Percentiles rank a stretch among this genome's conserved stretches.
These are phyloP conservation scores for Przewalskia tangutica DNA, from an alignment of 257 asterid species.

Conservation along the genomic window DNA sequence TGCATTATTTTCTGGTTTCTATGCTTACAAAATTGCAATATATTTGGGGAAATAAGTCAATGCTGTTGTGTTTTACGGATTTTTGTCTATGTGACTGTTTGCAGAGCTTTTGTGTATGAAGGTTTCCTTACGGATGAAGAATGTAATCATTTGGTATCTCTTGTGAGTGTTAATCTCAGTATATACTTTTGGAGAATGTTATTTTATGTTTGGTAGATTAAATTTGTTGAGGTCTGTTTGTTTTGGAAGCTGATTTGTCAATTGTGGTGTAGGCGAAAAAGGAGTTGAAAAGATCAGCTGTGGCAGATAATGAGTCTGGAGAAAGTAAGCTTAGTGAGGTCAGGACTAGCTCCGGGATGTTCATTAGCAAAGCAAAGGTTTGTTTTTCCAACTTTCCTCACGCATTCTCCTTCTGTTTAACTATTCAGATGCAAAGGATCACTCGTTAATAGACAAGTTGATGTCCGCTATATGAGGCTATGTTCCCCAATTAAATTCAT, in stretches of 20 bases:
- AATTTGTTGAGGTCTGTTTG: not conserved
- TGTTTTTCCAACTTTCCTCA: slow-evolving; percentile 5
- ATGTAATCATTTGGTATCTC: slow-evolving; percentile 77
- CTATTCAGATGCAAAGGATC: not conserved
- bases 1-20: not conserved
- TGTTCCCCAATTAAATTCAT: not conserved
- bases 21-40: not conserved
- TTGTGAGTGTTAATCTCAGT: slow-evolving; percentile 38
- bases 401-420: not conserved
- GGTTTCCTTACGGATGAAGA: slow-evolving; percentile 86
- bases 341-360: slow-evolving; percentile 97
- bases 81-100: not conserved
- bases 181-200: not conserved
- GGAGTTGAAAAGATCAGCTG: slow-evolving; percentile 85
- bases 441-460: not conserved
- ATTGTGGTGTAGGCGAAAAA: slow-evolving; percentile 53
- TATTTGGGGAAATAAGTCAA: not conserved
- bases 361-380: slow-evolving; percentile 75
- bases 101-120: slow-evolving; percentile 85
- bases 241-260: slow-evolving; percentile 1
- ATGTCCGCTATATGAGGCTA: not conserved
- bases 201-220: not conserved
- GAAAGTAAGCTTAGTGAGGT: slow-evolving; percentile 65
- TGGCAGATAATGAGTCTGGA: slow-evolving; percentile 81
- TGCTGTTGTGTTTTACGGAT: not conserved